Evolutionary conservation across 169 alveolate species (phyloP).

Genomic region (Besnoitia besnoiti): DNA sequence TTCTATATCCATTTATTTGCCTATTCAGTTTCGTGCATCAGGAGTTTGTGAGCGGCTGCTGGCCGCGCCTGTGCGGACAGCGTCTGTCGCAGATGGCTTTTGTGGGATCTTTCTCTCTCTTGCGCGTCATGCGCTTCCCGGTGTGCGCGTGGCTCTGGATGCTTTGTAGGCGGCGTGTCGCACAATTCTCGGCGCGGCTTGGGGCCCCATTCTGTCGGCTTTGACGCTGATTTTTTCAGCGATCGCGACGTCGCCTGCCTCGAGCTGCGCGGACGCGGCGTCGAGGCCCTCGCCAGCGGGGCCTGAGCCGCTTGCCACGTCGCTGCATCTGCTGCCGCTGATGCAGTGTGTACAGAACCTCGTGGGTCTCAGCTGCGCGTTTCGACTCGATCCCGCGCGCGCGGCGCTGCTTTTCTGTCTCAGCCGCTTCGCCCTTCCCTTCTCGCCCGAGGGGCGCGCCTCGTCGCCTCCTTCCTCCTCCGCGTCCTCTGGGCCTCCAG

Average conservation of each 20-base stretch:
- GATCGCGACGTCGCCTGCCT: not conserved
- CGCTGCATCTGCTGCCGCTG: not conserved
- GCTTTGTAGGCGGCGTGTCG: conserved; percentile 14
- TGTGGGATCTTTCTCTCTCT: not conserved
- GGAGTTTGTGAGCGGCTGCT: not conserved
- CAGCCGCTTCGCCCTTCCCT: conserved; percentile 3
- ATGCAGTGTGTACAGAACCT: conserved; percentile 24
- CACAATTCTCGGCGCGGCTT: not conserved
- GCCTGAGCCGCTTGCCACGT: not conserved
- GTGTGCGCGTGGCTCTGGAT: not conserved
- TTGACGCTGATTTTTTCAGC: not conserved
- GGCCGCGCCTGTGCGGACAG: too few relatives aligned
- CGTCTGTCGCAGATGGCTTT: too few relatives aligned
- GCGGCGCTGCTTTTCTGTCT: conserved; percentile 1
- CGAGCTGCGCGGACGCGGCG: not conserved
- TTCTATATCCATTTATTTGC: not conserved
- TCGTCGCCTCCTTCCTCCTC: not conserved
- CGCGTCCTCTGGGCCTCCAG: not conserved
- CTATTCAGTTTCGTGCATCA: not conserved
- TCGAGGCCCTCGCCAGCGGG: not conserved
- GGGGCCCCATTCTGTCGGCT: conserved; percentile 34
- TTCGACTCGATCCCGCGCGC: conserved; percentile 24
- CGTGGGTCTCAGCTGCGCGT: not conserved
- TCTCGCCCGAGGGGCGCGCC: conserved; percentile 28
- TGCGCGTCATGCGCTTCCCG: not conserved